These are phyloP conservation scores for Diospyros kaki DNA, from an alignment of 148 eudicot genomes.

Conservation along the genomic window DNA sequence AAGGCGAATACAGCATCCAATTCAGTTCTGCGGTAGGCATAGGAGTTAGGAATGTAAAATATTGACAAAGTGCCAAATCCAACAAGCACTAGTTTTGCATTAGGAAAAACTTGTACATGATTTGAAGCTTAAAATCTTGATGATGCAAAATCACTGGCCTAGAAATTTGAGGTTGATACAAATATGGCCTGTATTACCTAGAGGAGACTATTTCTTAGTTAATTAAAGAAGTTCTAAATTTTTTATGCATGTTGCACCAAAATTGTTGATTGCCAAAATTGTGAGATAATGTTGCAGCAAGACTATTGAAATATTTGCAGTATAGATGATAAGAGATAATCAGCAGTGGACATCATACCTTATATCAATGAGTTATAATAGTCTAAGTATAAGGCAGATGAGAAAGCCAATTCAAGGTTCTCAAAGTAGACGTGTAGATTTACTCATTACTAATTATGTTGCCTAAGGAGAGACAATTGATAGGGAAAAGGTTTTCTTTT, in stretches of 20 bases:
- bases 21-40: not conserved
- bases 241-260: not conserved
- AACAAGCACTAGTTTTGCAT: not conserved
- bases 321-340: no score
- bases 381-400: no score
- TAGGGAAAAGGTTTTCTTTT: no score
- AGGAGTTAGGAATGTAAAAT: not conserved
- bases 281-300: no score
- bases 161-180: slow-evolving; percentile 1
- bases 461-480: not conserved
- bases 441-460: no score
- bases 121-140: not conserved
- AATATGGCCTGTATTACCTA: not conserved
- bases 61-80: not conserved
- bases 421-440: no score
- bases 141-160: not conserved
- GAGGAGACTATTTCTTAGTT: not conserved
- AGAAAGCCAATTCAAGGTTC: no score
- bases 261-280: not conserved
- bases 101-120: not conserved
- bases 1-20: slow-evolving; percentile 8
- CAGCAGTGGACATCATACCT: no score
- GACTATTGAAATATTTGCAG: no score
- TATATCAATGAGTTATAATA: no score
- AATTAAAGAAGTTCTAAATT: not conserved